These are phyloP conservation scores for Barnettozyma botsteinii DNA, from an alignment of 805 yeast genomes.

Conservation along the genomic window DNA sequence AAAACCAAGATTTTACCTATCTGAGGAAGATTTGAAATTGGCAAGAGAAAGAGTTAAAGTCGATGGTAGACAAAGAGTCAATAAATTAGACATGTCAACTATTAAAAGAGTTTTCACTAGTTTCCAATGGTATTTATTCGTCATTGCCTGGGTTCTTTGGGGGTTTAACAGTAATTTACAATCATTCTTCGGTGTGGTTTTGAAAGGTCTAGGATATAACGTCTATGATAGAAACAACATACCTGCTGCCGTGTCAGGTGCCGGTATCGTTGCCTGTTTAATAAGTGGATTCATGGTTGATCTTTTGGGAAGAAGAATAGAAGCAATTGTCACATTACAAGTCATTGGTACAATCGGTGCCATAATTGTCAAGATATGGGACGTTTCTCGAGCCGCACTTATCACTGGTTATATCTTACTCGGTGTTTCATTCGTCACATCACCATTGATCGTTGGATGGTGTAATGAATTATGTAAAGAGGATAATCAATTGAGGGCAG, in stretches of 20 bases:
- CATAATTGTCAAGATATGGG: slow-evolving; percentile 12
- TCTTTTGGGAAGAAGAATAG: slow-evolving; percentile 16
- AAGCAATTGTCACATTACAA: slow-evolving; percentile 8
- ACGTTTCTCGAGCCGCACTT: slow-evolving; percentile 16
- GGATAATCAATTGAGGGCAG: slow-evolving; percentile 22
- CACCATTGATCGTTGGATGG: slow-evolving; percentile 21
- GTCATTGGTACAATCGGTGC: slow-evolving; percentile 16
- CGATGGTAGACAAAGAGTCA: slow-evolving; percentile 14
- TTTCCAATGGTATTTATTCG: slow-evolving; percentile 21
- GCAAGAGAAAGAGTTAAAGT: slow-evolving; percentile 12
- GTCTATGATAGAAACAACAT: slow-evolving; percentile 22
- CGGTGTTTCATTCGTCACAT: slow-evolving; percentile 16
- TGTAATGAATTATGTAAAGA: slow-evolving; percentile 22
- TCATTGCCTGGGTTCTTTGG: slow-evolving; percentile 14
- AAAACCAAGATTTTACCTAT: slow-evolving; percentile 14
- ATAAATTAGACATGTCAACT: slow-evolving; percentile 11
- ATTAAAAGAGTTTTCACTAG: slow-evolving; percentile 17
- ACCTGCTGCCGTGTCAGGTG: slow-evolving; percentile 18
- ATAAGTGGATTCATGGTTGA: slow-evolving; percentile 18
- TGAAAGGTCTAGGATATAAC: slow-evolving; percentile 19
- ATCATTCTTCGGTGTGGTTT: slow-evolving; percentile 15
- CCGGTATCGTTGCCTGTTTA: slow-evolving; percentile 16
- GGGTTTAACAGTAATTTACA: slow-evolving; percentile 8
- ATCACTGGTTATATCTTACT: slow-evolving; percentile 14
- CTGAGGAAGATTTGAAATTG: slow-evolving; percentile 14